phyloP scores from a whole-genome alignment of 2,329 filamentous ascomycete genomes.

The Paraphoma sp. region DNA sequence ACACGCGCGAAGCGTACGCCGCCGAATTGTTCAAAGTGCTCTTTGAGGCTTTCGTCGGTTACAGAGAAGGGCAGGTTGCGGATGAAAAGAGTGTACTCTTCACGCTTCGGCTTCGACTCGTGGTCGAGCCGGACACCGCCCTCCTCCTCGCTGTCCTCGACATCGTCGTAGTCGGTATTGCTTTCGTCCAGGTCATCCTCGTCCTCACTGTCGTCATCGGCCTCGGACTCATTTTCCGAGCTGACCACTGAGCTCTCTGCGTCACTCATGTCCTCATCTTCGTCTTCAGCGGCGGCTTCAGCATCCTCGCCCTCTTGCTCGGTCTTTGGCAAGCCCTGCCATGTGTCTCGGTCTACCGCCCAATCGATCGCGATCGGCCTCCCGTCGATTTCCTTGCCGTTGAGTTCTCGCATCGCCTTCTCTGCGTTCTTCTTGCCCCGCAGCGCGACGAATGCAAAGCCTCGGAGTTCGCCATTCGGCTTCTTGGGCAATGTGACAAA shows the following conservation, averaged over 20 bases:
- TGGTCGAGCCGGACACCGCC: conserved; percentile 34
- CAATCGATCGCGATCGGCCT: conserved; percentile 92
- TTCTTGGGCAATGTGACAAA: conserved; percentile 83
- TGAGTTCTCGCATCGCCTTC: conserved; percentile 81
- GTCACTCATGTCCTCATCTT: conserved; percentile 43
- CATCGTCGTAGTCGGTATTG: conserved; percentile 45
- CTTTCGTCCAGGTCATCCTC: conserved; percentile 51
- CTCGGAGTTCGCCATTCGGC: conserved; percentile 71
- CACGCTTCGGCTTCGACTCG: conserved; percentile 56
- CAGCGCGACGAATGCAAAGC: conserved; percentile 92
- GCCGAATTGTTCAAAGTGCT: conserved; percentile 89
- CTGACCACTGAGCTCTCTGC: conserved; percentile 46
- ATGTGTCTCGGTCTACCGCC: conserved; percentile 90
- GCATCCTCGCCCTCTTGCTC: conserved; percentile 50
- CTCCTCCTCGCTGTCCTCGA: conserved; percentile 52
- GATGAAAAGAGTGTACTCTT: conserved; percentile 83
- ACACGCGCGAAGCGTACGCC: conserved; percentile 88
- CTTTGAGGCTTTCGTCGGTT: conserved; percentile 80
- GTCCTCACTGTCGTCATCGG: conserved; percentile 43
- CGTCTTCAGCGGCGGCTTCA: conserved; percentile 47
- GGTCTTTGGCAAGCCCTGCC: conserved; percentile 67
- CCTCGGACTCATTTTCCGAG: conserved; percentile 49
- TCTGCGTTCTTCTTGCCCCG: conserved; percentile 90
- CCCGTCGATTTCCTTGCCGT: conserved; percentile 89
- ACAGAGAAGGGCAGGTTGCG: conserved; percentile 92